A percentile compares a stretch with the other conserved stretches of the same genome.
These are phyloP conservation scores for Fragaria ananassa DNA, from an alignment of 306 rosid genomes.

Conservation along the genomic window DNA sequence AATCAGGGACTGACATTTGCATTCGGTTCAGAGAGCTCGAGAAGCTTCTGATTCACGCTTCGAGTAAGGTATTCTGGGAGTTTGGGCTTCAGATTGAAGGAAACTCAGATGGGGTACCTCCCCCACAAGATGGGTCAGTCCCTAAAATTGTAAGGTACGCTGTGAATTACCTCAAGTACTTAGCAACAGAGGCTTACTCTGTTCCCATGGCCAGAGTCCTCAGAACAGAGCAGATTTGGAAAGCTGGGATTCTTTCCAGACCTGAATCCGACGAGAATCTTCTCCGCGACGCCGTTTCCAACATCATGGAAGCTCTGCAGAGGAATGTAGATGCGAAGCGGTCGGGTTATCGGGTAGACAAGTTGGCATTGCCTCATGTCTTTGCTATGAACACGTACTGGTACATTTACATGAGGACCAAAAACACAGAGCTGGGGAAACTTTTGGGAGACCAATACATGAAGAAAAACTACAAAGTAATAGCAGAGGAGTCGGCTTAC, in stretches of 20 bases:
- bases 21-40: slow-evolving; percentile 62
- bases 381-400: slow-evolving; percentile 79
- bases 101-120: slow-evolving; percentile 58
- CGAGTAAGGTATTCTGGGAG: slow-evolving; percentile 80
- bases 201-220: slow-evolving; percentile 62
- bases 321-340: slow-evolving; percentile 72
- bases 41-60: slow-evolving; percentile 73
- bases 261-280: slow-evolving; percentile 42
- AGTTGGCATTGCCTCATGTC: slow-evolving; percentile 34
- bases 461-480: slow-evolving; percentile 50
- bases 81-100: slow-evolving; percentile 86
- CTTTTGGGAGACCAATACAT: slow-evolving; percentile 58
- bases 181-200: slow-evolving; percentile 50
- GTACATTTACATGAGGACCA: slow-evolving; percentile 87
- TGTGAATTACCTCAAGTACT: slow-evolving; percentile 71
- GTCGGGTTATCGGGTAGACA: slow-evolving; percentile 45
- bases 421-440: slow-evolving; percentile 68
- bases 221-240: slow-evolving; percentile 75
- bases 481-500: slow-evolving; percentile 78
- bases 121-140: slow-evolving; percentile 73
- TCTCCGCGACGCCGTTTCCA: slow-evolving; percentile 50
- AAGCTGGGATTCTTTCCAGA: slow-evolving; percentile 37
- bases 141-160: slow-evolving; percentile 76
- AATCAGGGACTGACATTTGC: slow-evolving; percentile 60
- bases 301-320: slow-evolving; percentile 74